Percentiles rank a stretch among this genome's conserved stretches.
These are phyloP conservation scores for Oidiodendron maius DNA, from an alignment of 495 filamentous ascomycete species.

Conservation along the genomic window DNA sequence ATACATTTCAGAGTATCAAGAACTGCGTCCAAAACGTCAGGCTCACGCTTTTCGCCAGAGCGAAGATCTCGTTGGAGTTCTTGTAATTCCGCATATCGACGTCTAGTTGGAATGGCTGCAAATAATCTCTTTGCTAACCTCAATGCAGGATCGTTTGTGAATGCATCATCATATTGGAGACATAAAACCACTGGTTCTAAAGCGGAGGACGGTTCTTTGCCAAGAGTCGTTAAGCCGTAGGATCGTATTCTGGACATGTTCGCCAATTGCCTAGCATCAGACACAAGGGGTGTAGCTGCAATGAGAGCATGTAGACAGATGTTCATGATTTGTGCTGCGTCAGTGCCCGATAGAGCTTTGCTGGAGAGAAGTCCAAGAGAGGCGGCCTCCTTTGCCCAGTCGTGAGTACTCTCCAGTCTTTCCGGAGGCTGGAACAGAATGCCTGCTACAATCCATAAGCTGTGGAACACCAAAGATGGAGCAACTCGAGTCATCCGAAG, in stretches of 20 bases:
- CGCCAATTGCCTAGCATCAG: conserved; percentile 32
- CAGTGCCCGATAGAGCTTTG: conserved; percentile 15
- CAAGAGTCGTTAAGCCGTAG: conserved; percentile 31
- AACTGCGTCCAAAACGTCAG: conserved; percentile 38
- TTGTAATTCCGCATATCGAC: conserved; percentile 38
- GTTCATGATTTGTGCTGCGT: conserved; percentile 43
- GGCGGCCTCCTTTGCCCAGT: conserved; percentile 26
- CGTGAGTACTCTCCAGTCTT: conserved; percentile 36
- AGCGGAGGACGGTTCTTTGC: conserved; percentile 22
- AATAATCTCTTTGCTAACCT: conserved; percentile 44
- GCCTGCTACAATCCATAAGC: conserved; percentile 68
- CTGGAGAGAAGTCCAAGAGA: conserved; percentile 31
- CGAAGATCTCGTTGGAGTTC: conserved; percentile 14
- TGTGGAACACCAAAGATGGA: conserved; percentile 60
- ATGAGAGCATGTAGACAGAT: conserved; percentile 49
- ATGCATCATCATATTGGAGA: conserved; percentile 50
- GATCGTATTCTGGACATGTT: conserved; percentile 49
- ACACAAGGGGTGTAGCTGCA: conserved; percentile 43
- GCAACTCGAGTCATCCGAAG: conserved; percentile 41
- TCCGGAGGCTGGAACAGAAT: conserved; percentile 61
- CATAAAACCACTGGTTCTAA: conserved; percentile 28
- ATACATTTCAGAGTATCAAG: conserved; percentile 43
- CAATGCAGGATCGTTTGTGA: conserved; percentile 43
- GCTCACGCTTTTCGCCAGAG: conserved; percentile 24
- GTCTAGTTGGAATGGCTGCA: conserved; percentile 41